phyloP scores from a whole-genome alignment of 1,284 basidiomycete species.

The Earliella scabrosa region DNA sequence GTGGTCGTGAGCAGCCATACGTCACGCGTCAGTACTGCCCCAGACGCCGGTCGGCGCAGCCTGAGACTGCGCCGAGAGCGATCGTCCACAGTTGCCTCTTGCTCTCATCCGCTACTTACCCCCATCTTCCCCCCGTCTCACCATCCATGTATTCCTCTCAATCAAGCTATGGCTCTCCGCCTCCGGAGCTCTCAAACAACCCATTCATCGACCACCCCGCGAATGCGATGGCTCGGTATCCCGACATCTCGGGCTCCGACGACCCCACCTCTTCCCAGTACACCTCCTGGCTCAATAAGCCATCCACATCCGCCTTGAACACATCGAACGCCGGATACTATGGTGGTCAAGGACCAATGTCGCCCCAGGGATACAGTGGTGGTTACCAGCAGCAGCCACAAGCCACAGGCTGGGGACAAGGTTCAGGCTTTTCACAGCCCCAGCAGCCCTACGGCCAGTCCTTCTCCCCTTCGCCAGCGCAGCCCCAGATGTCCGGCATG shows the following conservation, averaged over 20 bases:
- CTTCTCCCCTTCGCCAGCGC: constrained; percentile 14
- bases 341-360: constrained; percentile 18
- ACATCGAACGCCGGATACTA: constrained; percentile 20
- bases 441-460: constrained; percentile 23
- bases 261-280: constrained; percentile 28
- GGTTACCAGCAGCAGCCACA: constrained; percentile 24
- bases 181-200: constrained; percentile 42
- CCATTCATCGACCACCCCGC: constrained; percentile 43
- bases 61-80: background rate
- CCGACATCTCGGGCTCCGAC: constrained; percentile 34
- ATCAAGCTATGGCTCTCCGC: constrained; percentile 31
- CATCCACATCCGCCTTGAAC: constrained; percentile 20
- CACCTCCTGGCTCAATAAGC: constrained; percentile 33
- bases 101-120: background rate
- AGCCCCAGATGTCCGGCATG: constrained; percentile 30
- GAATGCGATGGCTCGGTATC: constrained; percentile 38
- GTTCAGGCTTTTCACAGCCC: constrained; percentile 28
- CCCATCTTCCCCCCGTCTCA: background rate
- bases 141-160: constrained; percentile 32
- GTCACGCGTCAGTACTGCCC: constrained; percentile 11
- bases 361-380: constrained; percentile 18
- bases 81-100: background rate
- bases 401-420: constrained; percentile 24
- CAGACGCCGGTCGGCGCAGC: background rate
- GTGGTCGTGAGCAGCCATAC: constrained; percentile 1